These are phyloP conservation scores for Artemisia tridentata DNA, from an alignment of 129 eudicot genomes.

Conservation along the genomic window DNA sequence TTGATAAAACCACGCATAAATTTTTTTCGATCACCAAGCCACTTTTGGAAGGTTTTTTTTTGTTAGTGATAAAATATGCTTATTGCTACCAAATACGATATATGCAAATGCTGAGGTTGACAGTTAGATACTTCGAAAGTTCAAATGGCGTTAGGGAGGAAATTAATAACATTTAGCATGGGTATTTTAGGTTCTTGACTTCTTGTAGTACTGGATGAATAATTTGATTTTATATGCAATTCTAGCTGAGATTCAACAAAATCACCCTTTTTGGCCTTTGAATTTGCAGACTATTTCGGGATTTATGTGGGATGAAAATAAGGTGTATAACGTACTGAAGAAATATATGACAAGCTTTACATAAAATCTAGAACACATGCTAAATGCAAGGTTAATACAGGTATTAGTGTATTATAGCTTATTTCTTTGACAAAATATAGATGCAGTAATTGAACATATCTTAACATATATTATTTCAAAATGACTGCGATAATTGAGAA, in stretches of 20 bases:
- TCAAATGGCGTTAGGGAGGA: no score
- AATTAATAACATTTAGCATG: no score
- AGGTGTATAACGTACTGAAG: constrained; percentile 55
- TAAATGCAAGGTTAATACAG: constrained; percentile 44
- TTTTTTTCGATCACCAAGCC: no score
- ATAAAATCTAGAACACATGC: constrained; percentile 54
- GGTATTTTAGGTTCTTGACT: no score
- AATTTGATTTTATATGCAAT: background rate
- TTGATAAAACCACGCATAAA: no score
- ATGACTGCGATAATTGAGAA: no score
- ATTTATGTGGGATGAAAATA: constrained; percentile 69
- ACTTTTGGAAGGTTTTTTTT: no score
- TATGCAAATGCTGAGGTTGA: constrained; percentile 81
- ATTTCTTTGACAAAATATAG: no score
- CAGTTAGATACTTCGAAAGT: constrained; percentile 82
- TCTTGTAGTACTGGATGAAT: background rate
- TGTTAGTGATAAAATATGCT: no score
- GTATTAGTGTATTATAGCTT: no score
- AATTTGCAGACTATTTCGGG: constrained; percentile 62
- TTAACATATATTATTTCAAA: no score
- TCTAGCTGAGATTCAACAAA: background rate
- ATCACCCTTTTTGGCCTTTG: constrained; percentile 1
- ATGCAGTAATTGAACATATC: no score
- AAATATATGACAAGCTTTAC: constrained; percentile 68
- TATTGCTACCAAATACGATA: constrained; percentile 4